These are phyloP conservation scores for Chrysanthemum seticuspe DNA, from an alignment of 129 eudicot species.

Conservation along the genomic window DNA sequence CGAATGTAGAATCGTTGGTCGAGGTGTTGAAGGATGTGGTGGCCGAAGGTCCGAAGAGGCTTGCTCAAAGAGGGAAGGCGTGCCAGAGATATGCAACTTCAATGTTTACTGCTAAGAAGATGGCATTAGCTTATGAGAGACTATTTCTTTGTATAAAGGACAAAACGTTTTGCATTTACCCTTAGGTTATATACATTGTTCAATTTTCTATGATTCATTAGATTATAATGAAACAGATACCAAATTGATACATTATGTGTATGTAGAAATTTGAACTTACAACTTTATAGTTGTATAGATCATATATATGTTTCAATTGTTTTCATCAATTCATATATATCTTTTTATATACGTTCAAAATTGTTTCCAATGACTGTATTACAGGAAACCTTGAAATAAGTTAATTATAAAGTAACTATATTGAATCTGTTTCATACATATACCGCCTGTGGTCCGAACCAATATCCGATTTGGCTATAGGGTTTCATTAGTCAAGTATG, in stretches of 20 bases:
- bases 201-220: conserved; percentile 12
- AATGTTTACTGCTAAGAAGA: conserved; percentile 87
- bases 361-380: background rate
- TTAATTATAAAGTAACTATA: background rate
- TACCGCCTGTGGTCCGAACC: too few species aligned
- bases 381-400: background rate
- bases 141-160: conserved; percentile 85
- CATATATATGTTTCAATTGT: conserved; percentile 19
- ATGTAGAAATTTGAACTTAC: conserved; percentile 21
- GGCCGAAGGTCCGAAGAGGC: conserved; percentile 65
- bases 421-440: background rate
- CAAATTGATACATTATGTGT: conserved; percentile 15
- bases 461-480: too few species aligned
- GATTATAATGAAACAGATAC: conserved; percentile 23
- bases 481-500: background rate
- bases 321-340: conserved; percentile 1
- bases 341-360: background rate
- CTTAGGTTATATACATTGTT: conserved; percentile 33
- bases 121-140: conserved; percentile 95
- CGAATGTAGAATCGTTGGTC: conserved; percentile 65
- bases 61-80: conserved; percentile 74
- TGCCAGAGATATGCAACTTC: conserved; percentile 62
- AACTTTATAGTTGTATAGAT: conserved; percentile 8
- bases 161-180: conserved; percentile 63
- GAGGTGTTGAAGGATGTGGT: conserved; percentile 67